A percentile compares a stretch with the other conserved stretches of the same genome.
These are phyloP conservation scores for Climacium dendroides DNA, from an alignment of 225 moss, liverwort and hornwort species.

Conservation along the genomic window DNA sequence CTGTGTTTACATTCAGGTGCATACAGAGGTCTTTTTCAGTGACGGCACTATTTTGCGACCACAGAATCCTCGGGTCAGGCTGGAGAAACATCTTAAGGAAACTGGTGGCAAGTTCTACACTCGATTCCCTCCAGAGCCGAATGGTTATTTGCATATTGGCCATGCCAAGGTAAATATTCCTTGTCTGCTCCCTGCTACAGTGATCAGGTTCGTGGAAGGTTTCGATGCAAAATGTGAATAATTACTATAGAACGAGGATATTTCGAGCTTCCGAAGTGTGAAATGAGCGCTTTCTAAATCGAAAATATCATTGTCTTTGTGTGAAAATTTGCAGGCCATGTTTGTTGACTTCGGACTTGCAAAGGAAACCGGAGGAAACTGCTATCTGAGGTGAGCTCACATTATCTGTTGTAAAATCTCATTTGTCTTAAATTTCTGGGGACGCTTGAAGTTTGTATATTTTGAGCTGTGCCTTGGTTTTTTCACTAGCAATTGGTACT, in stretches of 20 bases:
- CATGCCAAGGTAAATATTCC: slow-evolving; percentile 68
- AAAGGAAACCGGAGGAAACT: slow-evolving; percentile 60
- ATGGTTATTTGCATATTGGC: slow-evolving; percentile 95
- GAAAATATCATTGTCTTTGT: neutral
- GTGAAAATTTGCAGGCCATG: slow-evolving; percentile 60
- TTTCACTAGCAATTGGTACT: neutral
- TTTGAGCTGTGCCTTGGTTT: neutral
- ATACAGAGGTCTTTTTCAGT: slow-evolving; percentile 85
- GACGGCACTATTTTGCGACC: slow-evolving; percentile 77
- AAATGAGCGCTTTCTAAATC: neutral
- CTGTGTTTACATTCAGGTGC: slow-evolving; percentile 40
- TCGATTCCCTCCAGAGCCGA: slow-evolving; percentile 94
- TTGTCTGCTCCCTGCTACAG: neutral
- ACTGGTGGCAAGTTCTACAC: slow-evolving; percentile 68
- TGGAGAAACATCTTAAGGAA: slow-evolving; percentile 68
- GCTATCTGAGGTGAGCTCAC: slow-evolving; percentile 64
- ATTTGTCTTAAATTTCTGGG: neutral
- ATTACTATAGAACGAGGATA: neutral
- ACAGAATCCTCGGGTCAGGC: slow-evolving; percentile 52
- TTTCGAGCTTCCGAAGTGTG: neutral
- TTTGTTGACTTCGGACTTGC: slow-evolving; percentile 86
- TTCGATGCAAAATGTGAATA: neutral
- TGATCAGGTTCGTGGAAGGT: neutral
- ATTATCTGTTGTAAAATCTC: neutral
- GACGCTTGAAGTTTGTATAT: neutral